These are phyloP conservation scores for Actinomortierella ambigua DNA, from an alignment of 371 early-diverging fungal species.

Conservation along the genomic window DNA sequence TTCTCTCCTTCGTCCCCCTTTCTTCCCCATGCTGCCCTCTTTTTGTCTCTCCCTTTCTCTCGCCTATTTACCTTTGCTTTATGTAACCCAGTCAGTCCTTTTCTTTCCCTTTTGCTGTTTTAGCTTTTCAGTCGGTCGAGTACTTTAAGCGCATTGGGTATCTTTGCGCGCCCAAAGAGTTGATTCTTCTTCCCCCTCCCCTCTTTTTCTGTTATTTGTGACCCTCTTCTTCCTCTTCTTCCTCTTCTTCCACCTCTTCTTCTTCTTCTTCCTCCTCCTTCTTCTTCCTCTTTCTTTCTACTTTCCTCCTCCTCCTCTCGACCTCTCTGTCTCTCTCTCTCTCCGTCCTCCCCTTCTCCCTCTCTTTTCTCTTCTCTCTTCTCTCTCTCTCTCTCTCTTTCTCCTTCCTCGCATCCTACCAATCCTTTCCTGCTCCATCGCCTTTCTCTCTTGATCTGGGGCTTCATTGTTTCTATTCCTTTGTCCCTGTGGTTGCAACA, in stretches of 20 bases:
- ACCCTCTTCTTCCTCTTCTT: not conserved
- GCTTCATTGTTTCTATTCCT: no score
- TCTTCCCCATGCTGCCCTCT: not conserved
- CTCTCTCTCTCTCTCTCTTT: not conserved
- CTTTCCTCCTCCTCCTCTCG: not conserved
- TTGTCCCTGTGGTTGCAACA: no score
- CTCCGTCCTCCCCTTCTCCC: not conserved
- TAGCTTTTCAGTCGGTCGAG: not conserved
- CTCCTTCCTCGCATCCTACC: not conserved
- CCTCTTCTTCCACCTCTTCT: not conserved
- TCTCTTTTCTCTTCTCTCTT: constrained; percentile 1
- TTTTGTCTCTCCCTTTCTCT: constrained; percentile 1
- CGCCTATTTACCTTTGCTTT: not conserved
- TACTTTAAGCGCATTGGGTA: not conserved
- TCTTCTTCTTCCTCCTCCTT: not conserved
- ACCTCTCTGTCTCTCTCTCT: not conserved
- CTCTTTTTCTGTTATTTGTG: not conserved
- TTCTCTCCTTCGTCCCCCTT: not conserved
- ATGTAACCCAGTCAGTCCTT: not conserved
- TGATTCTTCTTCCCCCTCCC: constrained; percentile 1
- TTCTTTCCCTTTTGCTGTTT: not conserved
- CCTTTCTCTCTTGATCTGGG: not conserved
- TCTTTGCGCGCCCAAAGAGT: not conserved
- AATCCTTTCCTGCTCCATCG: not conserved
- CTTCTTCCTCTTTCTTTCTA: not conserved